These are phyloP conservation scores for Jacaranda copaia DNA, from an alignment of 257 asterid species.

Conservation along the genomic window DNA sequence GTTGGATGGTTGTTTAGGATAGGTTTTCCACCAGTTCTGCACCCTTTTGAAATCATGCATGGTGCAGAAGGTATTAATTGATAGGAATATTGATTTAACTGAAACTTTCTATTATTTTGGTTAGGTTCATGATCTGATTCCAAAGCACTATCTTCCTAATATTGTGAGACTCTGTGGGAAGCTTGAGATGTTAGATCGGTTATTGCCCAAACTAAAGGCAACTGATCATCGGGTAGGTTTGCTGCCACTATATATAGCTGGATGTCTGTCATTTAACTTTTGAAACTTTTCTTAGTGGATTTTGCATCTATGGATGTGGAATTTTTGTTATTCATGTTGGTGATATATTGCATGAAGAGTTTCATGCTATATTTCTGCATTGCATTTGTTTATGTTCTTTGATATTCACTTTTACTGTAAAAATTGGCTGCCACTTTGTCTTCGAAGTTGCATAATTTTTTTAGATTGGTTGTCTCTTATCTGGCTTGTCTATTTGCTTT, in stretches of 20 bases:
- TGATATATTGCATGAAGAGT: neutral
- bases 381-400: neutral
- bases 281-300: slow-evolving; percentile 14
- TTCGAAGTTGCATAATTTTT: neutral
- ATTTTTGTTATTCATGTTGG: slow-evolving; percentile 26
- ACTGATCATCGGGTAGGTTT: slow-evolving; percentile 94
- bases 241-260: slow-evolving; percentile 21
- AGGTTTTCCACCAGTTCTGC: neutral
- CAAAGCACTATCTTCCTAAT: slow-evolving; percentile 89
- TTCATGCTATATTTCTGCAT: slow-evolving; percentile 24
- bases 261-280: slow-evolving; percentile 23
- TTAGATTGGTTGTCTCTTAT: neutral
- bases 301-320: slow-evolving; percentile 21
- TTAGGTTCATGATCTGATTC: slow-evolving; percentile 90
- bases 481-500: slow-evolving; percentile 20
- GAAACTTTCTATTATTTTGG: slow-evolving; percentile 22
- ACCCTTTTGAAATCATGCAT: slow-evolving; percentile 4
- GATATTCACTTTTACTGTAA: slow-evolving; percentile 20
- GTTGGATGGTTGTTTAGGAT: slow-evolving; percentile 24
- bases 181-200: slow-evolving; percentile 98
- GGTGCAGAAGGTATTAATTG: slow-evolving; percentile 16
- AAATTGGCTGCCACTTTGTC: slow-evolving; percentile 11
- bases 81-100: slow-evolving; percentile 11
- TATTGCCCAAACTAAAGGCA: slow-evolving; percentile 95
- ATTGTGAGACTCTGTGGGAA: slow-evolving; percentile 94